Evolutionary conservation across 495 filamentous ascomycete genomes (phyloP).

Genomic region (Aspergillus kassunensis): DNA sequence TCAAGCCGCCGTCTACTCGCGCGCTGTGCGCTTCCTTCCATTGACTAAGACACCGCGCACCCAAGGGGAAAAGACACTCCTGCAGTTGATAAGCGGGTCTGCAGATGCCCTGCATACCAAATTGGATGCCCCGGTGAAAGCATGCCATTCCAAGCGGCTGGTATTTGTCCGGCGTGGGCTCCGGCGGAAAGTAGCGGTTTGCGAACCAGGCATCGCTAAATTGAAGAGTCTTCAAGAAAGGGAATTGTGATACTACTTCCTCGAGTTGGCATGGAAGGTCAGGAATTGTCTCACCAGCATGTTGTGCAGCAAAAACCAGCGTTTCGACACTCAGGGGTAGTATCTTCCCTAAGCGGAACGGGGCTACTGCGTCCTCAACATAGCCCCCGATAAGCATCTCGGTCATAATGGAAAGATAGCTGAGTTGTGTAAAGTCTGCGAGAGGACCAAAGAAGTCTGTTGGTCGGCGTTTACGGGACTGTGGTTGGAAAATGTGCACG

Average conservation of each 20-base stretch:
- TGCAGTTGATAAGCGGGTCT: not conserved
- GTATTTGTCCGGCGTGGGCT: not conserved
- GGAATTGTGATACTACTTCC: not conserved
- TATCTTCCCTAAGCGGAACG: not conserved
- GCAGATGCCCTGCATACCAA: not conserved
- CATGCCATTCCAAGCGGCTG: not conserved
- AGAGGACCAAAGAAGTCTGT: not conserved
- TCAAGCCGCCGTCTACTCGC: constrained; percentile 1
- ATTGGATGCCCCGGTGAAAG: not conserved
- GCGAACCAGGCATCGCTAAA: not conserved
- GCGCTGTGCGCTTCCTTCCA: constrained; percentile 4
- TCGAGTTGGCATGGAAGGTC: not conserved
- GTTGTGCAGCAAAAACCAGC: not conserved
- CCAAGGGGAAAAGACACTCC: constrained; percentile 1
- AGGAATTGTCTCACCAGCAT: not conserved
- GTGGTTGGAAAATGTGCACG: not conserved
- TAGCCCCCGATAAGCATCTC: constrained; percentile 2
- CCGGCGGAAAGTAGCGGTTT: not conserved
- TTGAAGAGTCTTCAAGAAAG: not conserved
- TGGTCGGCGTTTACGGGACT: not conserved
- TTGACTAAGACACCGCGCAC: not conserved
- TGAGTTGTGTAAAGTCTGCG: not conserved
- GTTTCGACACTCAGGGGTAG: not conserved
- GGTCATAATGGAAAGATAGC: not conserved
- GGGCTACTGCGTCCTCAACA: not conserved